A percentile compares a stretch with the other conserved stretches of the same genome.
Evolutionary conservation across 73 alveolate genomes (phyloP).

Genomic region (Halteria grandinella): DNA sequence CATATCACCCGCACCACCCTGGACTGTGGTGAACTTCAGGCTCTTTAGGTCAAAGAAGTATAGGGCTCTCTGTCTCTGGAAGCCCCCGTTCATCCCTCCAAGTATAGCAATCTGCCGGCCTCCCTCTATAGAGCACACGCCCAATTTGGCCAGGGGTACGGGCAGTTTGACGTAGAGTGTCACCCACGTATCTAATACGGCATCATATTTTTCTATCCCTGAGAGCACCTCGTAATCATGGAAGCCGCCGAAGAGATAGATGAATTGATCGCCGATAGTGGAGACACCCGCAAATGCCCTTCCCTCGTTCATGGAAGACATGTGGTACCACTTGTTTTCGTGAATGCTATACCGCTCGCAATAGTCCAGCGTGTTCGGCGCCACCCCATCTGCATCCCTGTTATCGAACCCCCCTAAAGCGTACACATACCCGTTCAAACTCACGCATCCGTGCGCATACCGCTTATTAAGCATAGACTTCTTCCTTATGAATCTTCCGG

Average conservation of each 20-base stretch:
- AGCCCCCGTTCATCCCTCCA: slow-evolving; percentile 66
- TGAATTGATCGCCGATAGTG: slow-evolving; percentile 51
- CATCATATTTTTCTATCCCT: slow-evolving; percentile 65
- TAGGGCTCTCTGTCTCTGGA: slow-evolving; percentile 35
- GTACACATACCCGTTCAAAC: slow-evolving; percentile 62
- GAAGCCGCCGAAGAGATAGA: slow-evolving; percentile 67
- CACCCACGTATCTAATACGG: slow-evolving; percentile 58
- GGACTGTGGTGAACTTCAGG: slow-evolving; percentile 34
- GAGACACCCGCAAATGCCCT: slow-evolving; percentile 61
- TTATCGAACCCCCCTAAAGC: slow-evolving; percentile 70
- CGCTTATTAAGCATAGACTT: slow-evolving; percentile 51
- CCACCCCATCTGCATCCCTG: slow-evolving; percentile 68
- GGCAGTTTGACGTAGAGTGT: slow-evolving; percentile 60
- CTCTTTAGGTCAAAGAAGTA: slow-evolving; percentile 40
- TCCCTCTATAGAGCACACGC: slow-evolving; percentile 41
- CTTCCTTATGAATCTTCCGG: slow-evolving; percentile 52
- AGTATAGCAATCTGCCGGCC: slow-evolving; percentile 35
- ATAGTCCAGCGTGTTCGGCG: slow-evolving; percentile 54
- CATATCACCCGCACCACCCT: too few species aligned
- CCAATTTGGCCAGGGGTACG: slow-evolving; percentile 57
- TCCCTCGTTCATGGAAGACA: slow-evolving; percentile 47
- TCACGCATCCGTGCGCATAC: slow-evolving; percentile 53
- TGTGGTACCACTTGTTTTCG: slow-evolving; percentile 62
- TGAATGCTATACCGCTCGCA: slow-evolving; percentile 55
- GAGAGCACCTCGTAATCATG: slow-evolving; percentile 50